Evolutionary conservation across 768 basidiomycete genomes (phyloP).

Genomic region (Leccinellum albellum): DNA sequence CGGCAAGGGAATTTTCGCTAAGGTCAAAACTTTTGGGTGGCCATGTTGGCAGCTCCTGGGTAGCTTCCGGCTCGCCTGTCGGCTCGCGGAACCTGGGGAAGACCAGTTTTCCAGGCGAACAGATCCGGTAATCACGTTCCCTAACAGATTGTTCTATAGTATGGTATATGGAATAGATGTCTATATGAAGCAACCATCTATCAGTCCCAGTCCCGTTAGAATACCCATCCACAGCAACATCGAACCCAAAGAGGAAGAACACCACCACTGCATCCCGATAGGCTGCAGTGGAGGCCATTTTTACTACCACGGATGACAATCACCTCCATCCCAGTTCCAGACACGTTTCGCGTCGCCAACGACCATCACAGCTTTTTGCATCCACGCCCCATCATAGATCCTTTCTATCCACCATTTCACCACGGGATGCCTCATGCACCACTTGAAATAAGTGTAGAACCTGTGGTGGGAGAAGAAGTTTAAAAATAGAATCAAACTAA

Average conservation of each 20-base stretch:
- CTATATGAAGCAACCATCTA: neutral
- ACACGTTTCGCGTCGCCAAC: slow-evolving; percentile 30
- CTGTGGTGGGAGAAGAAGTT: slow-evolving; percentile 11
- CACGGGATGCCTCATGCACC: slow-evolving; percentile 35
- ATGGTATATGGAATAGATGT: neutral
- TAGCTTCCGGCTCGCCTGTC: too few relatives aligned
- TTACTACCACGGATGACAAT: slow-evolving; percentile 20
- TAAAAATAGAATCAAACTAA: neutral
- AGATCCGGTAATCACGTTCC: too few relatives aligned
- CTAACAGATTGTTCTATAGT: neutral
- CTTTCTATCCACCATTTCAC: slow-evolving; percentile 41
- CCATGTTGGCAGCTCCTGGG: too few relatives aligned
- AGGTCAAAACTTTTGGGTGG: too few relatives aligned
- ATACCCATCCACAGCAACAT: neutral
- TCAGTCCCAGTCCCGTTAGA: neutral
- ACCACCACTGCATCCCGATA: neutral
- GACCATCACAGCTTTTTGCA: slow-evolving; percentile 35
- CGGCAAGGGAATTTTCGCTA: too few relatives aligned
- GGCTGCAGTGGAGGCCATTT: neutral
- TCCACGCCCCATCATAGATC: slow-evolving; percentile 35
- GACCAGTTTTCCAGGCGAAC: too few relatives aligned
- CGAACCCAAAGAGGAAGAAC: neutral
- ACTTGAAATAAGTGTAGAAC: slow-evolving; percentile 35
- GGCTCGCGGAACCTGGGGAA: too few relatives aligned
- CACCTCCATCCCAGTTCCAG: slow-evolving; percentile 22